A percentile compares a stretch with the other conserved stretches of the same genome.
Conservation (phyloP, 2,329 filamentous ascomycete genomes). For the Ceratocystis diversiconidia region DNA sequence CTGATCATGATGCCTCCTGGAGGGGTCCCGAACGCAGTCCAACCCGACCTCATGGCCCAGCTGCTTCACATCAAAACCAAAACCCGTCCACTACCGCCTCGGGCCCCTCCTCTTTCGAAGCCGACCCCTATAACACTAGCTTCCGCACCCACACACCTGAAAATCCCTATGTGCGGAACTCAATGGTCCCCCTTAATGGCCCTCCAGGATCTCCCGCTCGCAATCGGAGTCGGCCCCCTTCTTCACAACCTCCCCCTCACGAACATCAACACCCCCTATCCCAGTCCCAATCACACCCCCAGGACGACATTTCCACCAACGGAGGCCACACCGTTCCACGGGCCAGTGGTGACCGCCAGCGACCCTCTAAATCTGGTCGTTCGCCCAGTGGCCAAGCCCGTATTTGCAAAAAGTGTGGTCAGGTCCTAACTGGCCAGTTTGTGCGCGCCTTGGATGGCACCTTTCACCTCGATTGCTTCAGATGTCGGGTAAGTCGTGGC, state of each 20-base stretch:
- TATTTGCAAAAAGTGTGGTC: slow-evolving; percentile 74
- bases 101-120: slow-evolving; percentile 11
- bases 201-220: slow-evolving; percentile 13
- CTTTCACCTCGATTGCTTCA: slow-evolving; percentile 96
- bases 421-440: slow-evolving; percentile 84
- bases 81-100: not conserved
- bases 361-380: slow-evolving; percentile 30
- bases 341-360: slow-evolving; percentile 15
- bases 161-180: slow-evolving; percentile 12
- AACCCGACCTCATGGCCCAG: slow-evolving; percentile 9
- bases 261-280: slow-evolving; percentile 10
- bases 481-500: slow-evolving; percentile 61
- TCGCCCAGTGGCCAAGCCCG: slow-evolving; percentile 46
- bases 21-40: slow-evolving; percentile 17
- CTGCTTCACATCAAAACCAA: not conserved
- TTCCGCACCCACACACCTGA: slow-evolving; percentile 15
- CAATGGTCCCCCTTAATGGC: slow-evolving; percentile 9
- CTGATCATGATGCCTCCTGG: slow-evolving; percentile 16
- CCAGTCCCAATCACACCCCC: slow-evolving; percentile 11
- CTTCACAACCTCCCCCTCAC: slow-evolving; percentile 2
- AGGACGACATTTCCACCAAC: slow-evolving; percentile 1
- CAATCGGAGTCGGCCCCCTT: slow-evolving; percentile 15
- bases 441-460: slow-evolving; percentile 86
- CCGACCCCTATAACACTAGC: slow-evolving; percentile 12
- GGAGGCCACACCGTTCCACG: not conserved